Conservation (phyloP, 1,139 yeast species). For the Pichia sp. region DNA sequence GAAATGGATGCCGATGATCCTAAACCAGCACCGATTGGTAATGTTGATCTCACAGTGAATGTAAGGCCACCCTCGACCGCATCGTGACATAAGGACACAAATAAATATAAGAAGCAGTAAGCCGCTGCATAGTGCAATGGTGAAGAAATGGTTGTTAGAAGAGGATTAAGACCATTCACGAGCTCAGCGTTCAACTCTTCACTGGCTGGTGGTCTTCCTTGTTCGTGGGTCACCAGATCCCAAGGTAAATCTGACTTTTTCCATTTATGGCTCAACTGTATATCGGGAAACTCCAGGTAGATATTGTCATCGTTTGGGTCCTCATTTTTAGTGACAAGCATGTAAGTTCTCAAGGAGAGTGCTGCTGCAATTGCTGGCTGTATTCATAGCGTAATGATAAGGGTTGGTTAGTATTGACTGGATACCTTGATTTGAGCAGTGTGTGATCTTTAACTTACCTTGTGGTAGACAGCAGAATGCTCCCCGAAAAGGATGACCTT, state of each 20-base stretch:
- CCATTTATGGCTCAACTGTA: conserved; percentile 62
- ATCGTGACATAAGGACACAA: conserved; percentile 47
- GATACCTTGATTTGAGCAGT: not conserved
- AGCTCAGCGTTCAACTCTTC: conserved; percentile 57
- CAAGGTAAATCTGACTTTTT: conserved; percentile 53
- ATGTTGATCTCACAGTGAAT: conserved; percentile 68
- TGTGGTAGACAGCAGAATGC: conserved; percentile 91
- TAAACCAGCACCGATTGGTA: conserved; percentile 95
- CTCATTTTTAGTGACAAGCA: conserved; percentile 43
- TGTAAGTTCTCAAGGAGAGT: conserved; percentile 70
- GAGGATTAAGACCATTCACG: conserved; percentile 39
- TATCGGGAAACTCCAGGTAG: conserved; percentile 77
- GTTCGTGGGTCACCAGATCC: conserved; percentile 30
- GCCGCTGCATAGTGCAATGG: conserved; percentile 77
- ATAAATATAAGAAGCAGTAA: conserved; percentile 75
- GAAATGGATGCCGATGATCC: conserved; percentile 93
- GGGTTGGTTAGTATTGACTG: conserved; percentile 6
- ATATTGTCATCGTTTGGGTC: conserved; percentile 35
- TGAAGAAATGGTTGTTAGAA: conserved; percentile 40
- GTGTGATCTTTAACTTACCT: conserved; percentile 35
- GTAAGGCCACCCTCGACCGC: conserved; percentile 48
- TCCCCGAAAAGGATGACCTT: conserved; percentile 95
- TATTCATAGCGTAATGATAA: not conserved
- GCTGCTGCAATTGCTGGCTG: conserved; percentile 89
- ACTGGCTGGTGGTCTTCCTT: conserved; percentile 38